Base-by-base conservation (phyloP, 1,284 basidiomycete genomes). In the Cystobasidiaceae sp. region DNA sequence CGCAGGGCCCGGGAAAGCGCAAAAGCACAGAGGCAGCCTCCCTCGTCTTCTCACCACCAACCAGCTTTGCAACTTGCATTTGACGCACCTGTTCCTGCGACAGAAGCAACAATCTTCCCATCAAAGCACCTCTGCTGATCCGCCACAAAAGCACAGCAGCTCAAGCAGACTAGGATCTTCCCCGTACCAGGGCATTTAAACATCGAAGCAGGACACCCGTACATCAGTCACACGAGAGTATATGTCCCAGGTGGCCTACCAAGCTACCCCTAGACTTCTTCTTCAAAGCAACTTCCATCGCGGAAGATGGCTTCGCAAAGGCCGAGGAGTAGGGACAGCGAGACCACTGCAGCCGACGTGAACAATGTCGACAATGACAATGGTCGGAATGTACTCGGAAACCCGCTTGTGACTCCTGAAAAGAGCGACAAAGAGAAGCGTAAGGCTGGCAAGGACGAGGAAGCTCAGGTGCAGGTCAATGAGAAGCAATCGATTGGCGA, bases 271-370 rank as follows among this genome's bases (percentile, higher is more conserved):
- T 11, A 39, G 37, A 39, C 11, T n/a, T 39, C 37, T 39, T 39
- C 37, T 39, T 39, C 37, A 39, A 39, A n/a, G 37, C 11, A 11
- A 11, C n/a, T 39, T n/a, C 37, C 37, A n/a, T 9, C 60, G 54
- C 60, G 60, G 60, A 62, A 50, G 54, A 62, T 62, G 60, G 60
- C 50, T 62, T 21, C 21, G 23, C 28, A 33, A 49, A 37, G 60
- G 60, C 49, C 51, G 54, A 33, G 60, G 60, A 39, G 41, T 62
- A 34, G 60, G 60, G 48, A 62, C 60, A 62, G 60, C 30, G 50
- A 62, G 21, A 50, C 32, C n/a, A 62, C 60, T 23, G 60, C 49
- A 21, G 39, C 34, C 27, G 60, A 62, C 13, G 28, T 8, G 21
- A 32, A 32, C 27, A 37, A 54, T 13, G 28, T 44, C 21, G 25